Conservation (phyloP, 2,329 filamentous ascomycete genomes). For the Nannizziopsis barbatae region DNA sequence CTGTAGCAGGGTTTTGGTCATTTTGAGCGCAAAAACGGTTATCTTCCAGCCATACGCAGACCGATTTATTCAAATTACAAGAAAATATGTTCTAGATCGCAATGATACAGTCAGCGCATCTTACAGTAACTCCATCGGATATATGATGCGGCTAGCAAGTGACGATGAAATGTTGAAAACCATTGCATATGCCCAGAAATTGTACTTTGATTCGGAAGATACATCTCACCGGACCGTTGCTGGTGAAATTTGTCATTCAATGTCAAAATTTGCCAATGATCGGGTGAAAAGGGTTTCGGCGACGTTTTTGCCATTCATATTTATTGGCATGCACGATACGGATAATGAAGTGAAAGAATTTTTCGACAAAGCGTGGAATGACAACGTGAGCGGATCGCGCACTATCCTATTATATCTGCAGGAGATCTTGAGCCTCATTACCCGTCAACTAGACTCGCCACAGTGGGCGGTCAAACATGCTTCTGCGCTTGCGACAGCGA, state of each 20-base stretch:
- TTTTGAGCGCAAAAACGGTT: constrained; percentile 64
- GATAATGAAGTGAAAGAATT: constrained; percentile 67
- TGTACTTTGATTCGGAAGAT: constrained; percentile 77
- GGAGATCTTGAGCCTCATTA: constrained; percentile 64
- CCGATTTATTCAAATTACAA: constrained; percentile 62
- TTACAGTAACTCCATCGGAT: constrained; percentile 78
- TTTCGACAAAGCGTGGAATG: constrained; percentile 79
- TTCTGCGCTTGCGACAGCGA: constrained; percentile 67
- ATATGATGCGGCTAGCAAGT: constrained; percentile 58
- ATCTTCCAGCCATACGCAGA: constrained; percentile 66
- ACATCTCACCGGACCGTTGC: constrained; percentile 62
- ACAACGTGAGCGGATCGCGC: constrained; percentile 76
- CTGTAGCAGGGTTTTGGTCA: constrained; percentile 72
- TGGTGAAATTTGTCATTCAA: constrained; percentile 69
- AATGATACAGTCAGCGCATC: constrained; percentile 89
- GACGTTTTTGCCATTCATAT: constrained; percentile 72
- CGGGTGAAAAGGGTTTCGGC: constrained; percentile 68
- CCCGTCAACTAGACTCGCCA: constrained; percentile 59
- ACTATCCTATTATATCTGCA: constrained; percentile 71
- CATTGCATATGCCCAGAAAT: constrained; percentile 46
- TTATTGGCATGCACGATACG: constrained; percentile 74
- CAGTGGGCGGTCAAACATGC: constrained; percentile 89
- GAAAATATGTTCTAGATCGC: constrained; percentile 73
- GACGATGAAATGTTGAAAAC: constrained; percentile 48
- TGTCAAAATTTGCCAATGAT: constrained; percentile 80